Conservation (phyloP, 192 early-diverging fungal species). For the Dissophora globulifera region DNA sequence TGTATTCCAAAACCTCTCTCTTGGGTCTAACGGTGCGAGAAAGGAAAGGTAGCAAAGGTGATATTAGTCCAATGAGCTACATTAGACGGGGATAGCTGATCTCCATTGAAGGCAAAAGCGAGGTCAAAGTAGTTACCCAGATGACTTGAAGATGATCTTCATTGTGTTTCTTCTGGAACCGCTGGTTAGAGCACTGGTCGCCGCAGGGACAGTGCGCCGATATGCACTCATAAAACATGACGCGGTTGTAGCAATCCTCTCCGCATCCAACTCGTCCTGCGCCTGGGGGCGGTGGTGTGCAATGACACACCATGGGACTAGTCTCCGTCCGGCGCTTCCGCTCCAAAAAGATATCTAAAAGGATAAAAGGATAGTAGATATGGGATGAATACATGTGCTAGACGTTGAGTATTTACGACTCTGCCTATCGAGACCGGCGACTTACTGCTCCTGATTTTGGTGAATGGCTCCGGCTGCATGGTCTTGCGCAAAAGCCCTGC, state of each 20-base stretch:
- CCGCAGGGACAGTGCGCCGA: constrained; percentile 73
- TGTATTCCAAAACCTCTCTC: constrained; percentile 78
- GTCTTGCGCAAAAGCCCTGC: constrained; percentile 30
- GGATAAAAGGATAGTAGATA: neutral
- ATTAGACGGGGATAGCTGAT: too few species aligned
- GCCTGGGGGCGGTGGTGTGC: constrained; percentile 62
- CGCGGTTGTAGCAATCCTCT: constrained; percentile 78
- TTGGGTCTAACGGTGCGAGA: constrained; percentile 56
- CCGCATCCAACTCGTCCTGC: constrained; percentile 69
- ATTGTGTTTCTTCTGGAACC: constrained; percentile 70
- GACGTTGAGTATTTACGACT: too few species aligned
- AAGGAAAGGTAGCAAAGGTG: too few species aligned
- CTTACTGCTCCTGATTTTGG: constrained; percentile 68
- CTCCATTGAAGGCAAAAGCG: too few species aligned
- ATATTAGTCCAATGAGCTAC: too few species aligned
- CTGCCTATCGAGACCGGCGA: too few species aligned
- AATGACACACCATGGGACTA: constrained; percentile 68
- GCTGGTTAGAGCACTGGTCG: constrained; percentile 77
- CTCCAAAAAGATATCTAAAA: constrained; percentile 79
- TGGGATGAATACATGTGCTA: too few species aligned
- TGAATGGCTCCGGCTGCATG: constrained; percentile 59
- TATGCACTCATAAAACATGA: constrained; percentile 82
- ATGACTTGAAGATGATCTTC: constrained; percentile 68
- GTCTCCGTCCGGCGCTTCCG: constrained; percentile 67
- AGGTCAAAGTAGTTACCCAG: too few species aligned